Evolutionary conservation across 2,329 filamentous ascomycete genomes (phyloP).

Genomic region (Aspergillus fructus): DNA sequence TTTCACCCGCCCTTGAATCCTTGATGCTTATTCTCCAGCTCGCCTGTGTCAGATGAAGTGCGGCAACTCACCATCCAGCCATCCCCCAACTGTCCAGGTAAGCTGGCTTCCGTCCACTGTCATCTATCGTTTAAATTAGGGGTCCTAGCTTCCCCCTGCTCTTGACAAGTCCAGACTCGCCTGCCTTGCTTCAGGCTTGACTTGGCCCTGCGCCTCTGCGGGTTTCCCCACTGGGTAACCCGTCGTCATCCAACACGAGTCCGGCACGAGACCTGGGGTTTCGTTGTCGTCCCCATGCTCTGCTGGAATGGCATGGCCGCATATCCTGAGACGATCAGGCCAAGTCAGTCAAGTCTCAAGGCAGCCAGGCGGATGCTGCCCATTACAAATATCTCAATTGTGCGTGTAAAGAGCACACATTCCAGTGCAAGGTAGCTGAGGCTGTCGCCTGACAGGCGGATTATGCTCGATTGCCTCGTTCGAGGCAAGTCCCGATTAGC

Average conservation of each 20-base stretch:
- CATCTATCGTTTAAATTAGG: slow-evolving; percentile 4
- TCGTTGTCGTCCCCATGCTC: too few relatives aligned
- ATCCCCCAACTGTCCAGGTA: too few relatives aligned
- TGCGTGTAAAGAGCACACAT: not conserved
- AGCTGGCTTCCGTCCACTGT: not conserved
- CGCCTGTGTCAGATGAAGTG: slow-evolving; percentile 5
- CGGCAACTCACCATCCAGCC: not conserved
- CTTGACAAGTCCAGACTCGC: not conserved
- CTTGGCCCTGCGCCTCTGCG: slow-evolving; percentile 14
- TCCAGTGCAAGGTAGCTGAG: not conserved
- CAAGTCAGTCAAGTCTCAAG: not conserved
- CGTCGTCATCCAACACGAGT: not conserved
- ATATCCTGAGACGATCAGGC: not conserved
- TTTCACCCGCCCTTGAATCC: not conserved
- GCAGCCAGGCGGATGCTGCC: not conserved
- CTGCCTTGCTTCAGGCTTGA: slow-evolving; percentile 1
- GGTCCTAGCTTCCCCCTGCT: slow-evolving; percentile 10
- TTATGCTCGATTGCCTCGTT: slow-evolving; percentile 6
- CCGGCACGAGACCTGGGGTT: not conserved
- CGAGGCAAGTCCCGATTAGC: slow-evolving; percentile 3
- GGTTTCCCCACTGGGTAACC: slow-evolving; percentile 16
- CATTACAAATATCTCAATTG: not conserved
- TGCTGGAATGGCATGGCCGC: too few relatives aligned
- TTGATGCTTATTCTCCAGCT: slow-evolving; percentile 12
- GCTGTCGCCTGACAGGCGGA: slow-evolving; percentile 7